Base-by-base conservation (phyloP, 140 eudicot genomes). In the Oenanthe javanica region DNA sequence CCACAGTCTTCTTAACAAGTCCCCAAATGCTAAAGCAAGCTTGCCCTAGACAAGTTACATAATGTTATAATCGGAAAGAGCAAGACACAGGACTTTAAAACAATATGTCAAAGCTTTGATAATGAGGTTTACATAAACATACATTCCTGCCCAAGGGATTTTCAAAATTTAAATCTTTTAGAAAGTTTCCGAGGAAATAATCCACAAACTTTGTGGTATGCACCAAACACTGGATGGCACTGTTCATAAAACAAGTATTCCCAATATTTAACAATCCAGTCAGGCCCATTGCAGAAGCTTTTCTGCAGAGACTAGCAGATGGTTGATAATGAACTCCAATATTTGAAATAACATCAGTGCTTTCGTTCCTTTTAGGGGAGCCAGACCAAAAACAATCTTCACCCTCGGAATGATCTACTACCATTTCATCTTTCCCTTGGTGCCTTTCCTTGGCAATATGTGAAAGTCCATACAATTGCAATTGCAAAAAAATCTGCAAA, bases 101-200 rank as follows among this genome's bases (percentile, higher is more conserved):
- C 27, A 59, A 80, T 21, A 72, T 83, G 11, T 59, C 48, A 72
- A 74, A 50, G 25, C 63, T 45, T 79, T 67, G 16, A 64, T 11
- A 0, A 64, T 31, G 16, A 25, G 16, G 6, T 15, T n/a, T 21
- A 18, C 16, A 77, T 27, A 42, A 80, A 87, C 97, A 50, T 92
- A 94, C 99, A 79, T 92, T 93, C 94, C 90, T 92, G 82, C 99
- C 97, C 84, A 94, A 82, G 36, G 99, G 99, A 82, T 94, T 94
- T 47, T 89, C 93, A 82, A 84, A 83, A 85, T 94, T 94, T 15
- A 94, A 87, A 82, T 95, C 99, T 82, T 84, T 84, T 78, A 82
- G 83, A 86, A 88, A 92, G 84, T 95, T 92, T 67, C 97, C 97
- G 76, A 92, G 97, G 79, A 95, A 95, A 87, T 87, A 95, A 89